phyloP scores from a whole-genome alignment of 192 early-diverging fungal genomes.

The Mortierella hygrophila region DNA sequence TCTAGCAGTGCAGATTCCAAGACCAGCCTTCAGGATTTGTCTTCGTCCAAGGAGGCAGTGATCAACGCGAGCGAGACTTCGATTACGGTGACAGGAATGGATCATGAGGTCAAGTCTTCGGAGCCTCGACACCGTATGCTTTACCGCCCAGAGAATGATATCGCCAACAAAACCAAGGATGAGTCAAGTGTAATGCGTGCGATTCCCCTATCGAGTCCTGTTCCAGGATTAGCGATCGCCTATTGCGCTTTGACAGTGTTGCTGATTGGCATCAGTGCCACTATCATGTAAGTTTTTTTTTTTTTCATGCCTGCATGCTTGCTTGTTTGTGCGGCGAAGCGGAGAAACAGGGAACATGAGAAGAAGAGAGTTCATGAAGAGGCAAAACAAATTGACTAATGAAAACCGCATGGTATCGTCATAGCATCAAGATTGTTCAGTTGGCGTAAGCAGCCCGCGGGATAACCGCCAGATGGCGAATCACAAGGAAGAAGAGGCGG shows the following conservation, averaged over 20 bases:
- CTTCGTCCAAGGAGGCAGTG: neutral
- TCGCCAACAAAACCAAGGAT: neutral
- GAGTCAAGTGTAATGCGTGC: neutral
- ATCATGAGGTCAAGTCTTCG: neutral
- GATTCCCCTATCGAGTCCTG: constrained; percentile 25
- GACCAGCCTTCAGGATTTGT: neutral
- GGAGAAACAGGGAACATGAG: neutral
- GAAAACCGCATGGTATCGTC: neutral
- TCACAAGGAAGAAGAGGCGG: neutral
- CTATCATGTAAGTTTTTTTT: constrained; percentile 25
- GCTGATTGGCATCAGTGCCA: constrained; percentile 20
- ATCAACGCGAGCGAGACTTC: neutral
- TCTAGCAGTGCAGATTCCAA: neutral
- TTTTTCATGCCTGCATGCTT: neutral
- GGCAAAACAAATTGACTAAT: neutral
- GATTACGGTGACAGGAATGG: neutral
- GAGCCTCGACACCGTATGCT: neutral
- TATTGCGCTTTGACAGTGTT: constrained; percentile 4
- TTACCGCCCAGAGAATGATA: neutral
- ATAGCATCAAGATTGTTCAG: constrained; percentile 19
- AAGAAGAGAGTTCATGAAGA: neutral
- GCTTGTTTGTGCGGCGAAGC: neutral
- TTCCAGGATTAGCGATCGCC: constrained; percentile 4
- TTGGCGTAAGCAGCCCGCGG: neutral
- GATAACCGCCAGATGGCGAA: too few species aligned